Evolutionary conservation across 495 filamentous ascomycete species (phyloP), one percentile per base, ranked within the genome.

Genomic region (Lentithecium fluviatile): DNA sequence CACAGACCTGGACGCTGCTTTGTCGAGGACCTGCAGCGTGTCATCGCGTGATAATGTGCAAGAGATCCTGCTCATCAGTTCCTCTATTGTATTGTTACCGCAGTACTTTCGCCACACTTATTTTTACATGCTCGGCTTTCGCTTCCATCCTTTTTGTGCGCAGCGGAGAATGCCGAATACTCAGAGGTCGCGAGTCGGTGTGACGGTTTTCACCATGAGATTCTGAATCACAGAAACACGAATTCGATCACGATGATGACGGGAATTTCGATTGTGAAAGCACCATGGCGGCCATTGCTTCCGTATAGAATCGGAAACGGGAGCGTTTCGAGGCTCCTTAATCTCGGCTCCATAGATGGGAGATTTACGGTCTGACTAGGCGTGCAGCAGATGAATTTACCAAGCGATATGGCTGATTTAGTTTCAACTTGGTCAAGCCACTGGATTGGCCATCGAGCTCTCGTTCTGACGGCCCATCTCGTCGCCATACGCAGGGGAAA

Each of bases 321-420:
- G 32, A 1, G 43, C 52, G 55, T 49, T 47, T 67, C 34, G 15
- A 58, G 58, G 52, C 58, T 60, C 59, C 59, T 67, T 67, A 63
- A 67, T 67, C 46, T 67, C 65, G 65, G 65, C 53, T 62, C 46
- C 20, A 58, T 40, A 29, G 23, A 20, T 53, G n/a, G 36, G 13
- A 57, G 19, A 51, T 48, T 32, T 55, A 32, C 29, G n/a, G 46
- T 20, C 37, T 21, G 54, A 58, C 53, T 34, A 42, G 61, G 54
- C 62, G 20, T 26, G 13, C 20, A 36, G 32, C 42, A 56, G 49
- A 43, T 37, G 51, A 24, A 55, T 19, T 45, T 54, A 46, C 54
- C 52, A 62, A 67, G 52, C 63, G 56, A 66, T 62, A 62, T 25
- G 64, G 58, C 58, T 67, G 64, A 67, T 67, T 58, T 58, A 50